Evolutionary conservation across 78 protist genomes (phyloP).

Genomic region (Dictyostelium brefeldianum): DNA sequence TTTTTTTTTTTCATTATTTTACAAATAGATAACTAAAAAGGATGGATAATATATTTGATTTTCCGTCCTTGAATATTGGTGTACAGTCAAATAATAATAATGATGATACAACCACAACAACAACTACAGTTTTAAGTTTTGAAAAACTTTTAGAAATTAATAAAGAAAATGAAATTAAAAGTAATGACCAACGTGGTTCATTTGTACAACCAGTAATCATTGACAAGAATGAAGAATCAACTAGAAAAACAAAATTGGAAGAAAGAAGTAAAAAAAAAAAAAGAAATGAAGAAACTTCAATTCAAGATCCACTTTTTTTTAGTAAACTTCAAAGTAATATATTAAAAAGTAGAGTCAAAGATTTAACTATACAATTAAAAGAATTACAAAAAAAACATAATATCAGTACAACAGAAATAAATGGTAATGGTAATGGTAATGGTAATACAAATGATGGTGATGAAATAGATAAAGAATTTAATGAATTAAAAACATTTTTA

Average conservation of each 20-base stretch:
- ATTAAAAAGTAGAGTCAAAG: not conserved
- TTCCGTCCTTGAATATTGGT: not conserved
- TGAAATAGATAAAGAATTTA: not conserved
- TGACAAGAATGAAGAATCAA: not conserved
- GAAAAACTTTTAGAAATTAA: not conserved
- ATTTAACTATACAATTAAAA: not conserved
- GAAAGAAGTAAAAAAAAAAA: not conserved
- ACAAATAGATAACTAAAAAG: too few species aligned
- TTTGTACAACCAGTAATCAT: not conserved
- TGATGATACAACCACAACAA: not conserved
- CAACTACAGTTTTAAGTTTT: not conserved
- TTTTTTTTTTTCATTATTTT: too few species aligned
- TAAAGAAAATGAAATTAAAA: not conserved
- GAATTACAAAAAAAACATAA: not conserved
- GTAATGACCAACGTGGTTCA: not conserved
- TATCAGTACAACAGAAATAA: not conserved
- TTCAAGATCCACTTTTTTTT: not conserved
- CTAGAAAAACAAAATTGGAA: not conserved
- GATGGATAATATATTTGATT: constrained; percentile 7
- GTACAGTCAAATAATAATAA: not conserved
- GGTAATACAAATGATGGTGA: not conserved
- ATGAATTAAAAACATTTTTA: not conserved
- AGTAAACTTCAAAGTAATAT: not conserved
- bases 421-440: not conserved
- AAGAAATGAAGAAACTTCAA: not conserved